Percentiles rank a stretch among this genome's conserved stretches.
Conservation (phyloP, 2,329 filamentous ascomycete species). For the Whalleya microplaca region DNA sequence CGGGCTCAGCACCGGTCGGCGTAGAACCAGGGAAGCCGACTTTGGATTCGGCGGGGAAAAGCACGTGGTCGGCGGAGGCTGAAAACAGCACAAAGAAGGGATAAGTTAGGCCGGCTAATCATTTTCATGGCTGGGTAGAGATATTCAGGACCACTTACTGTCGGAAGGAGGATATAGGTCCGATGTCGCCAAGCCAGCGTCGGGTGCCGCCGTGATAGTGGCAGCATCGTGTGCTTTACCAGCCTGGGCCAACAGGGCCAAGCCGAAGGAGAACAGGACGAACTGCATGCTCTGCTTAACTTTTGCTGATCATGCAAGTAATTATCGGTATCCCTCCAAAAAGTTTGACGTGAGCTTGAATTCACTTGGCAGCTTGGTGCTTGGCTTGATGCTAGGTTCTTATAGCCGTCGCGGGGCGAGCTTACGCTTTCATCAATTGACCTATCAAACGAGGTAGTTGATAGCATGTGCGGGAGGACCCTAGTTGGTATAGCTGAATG, state of each 20-base stretch:
- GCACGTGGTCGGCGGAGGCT: conserved; percentile 34
- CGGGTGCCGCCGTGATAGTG: conserved; percentile 13
- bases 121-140: background rate
- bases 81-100: background rate
- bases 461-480: background rate
- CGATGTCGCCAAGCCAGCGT: conserved; percentile 20
- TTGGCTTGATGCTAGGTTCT: conserved; percentile 10
- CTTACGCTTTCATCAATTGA: conserved; percentile 6
- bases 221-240: conserved; percentile 16
- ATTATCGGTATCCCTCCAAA: conserved; percentile 3
- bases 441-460: conserved; percentile 12
- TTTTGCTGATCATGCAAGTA: background rate
- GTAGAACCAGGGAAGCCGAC: conserved; percentile 36
- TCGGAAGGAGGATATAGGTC: conserved; percentile 21
- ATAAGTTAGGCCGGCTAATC: background rate
- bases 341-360: conserved; percentile 16
- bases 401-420: conserved; percentile 14
- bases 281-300: conserved; percentile 20
- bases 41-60: conserved; percentile 36
- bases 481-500: background rate
- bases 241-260: conserved; percentile 16
- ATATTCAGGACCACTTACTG: conserved; percentile 9
- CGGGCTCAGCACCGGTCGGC: conserved; percentile 34
- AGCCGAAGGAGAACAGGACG: conserved; percentile 9
- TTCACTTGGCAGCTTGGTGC: no score